Conservation (phyloP, 768 basidiomycete genomes). For the Daedaleopsis sinensis region DNA sequence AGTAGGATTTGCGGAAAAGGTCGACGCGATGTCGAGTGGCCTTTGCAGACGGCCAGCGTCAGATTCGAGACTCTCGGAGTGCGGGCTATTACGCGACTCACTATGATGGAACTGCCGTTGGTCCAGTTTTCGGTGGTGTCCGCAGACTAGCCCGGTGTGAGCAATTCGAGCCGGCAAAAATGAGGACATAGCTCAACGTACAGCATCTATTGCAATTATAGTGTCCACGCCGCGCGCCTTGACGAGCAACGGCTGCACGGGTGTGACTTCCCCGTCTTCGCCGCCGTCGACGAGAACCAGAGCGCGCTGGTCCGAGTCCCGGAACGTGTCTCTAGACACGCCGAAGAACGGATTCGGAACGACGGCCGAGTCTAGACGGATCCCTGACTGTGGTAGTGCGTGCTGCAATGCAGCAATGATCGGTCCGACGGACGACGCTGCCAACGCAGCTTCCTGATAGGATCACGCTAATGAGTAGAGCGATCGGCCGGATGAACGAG, state of each 20-base stretch:
- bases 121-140: constrained; percentile 59
- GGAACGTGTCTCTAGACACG: constrained; percentile 49
- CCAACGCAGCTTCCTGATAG: constrained; percentile 36
- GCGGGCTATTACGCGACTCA: constrained; percentile 19
- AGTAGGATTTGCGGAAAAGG: constrained; percentile 34
- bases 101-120: constrained; percentile 54
- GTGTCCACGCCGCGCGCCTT: constrained; percentile 71
- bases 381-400: constrained; percentile 6
- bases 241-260: constrained; percentile 71
- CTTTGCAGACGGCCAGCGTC: constrained; percentile 35
- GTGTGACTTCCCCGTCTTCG: constrained; percentile 71
- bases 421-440: constrained; percentile 34
- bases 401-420: constrained; percentile 48
- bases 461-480: too few species aligned
- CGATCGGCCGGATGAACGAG: not conserved
- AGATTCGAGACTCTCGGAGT: not conserved
- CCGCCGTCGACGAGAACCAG: constrained; percentile 73
- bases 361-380: constrained; percentile 19
- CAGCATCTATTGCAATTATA: constrained; percentile 73
- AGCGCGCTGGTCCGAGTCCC: constrained; percentile 53
- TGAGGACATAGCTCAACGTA: constrained; percentile 2
- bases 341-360: constrained; percentile 51
- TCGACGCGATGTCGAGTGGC: constrained; percentile 45
- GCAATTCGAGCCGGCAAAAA: not conserved
- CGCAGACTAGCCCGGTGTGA: constrained; percentile 36